These are phyloP conservation scores for Plantago major DNA, from an alignment of 257 asterid species.

Conservation along the genomic window DNA sequence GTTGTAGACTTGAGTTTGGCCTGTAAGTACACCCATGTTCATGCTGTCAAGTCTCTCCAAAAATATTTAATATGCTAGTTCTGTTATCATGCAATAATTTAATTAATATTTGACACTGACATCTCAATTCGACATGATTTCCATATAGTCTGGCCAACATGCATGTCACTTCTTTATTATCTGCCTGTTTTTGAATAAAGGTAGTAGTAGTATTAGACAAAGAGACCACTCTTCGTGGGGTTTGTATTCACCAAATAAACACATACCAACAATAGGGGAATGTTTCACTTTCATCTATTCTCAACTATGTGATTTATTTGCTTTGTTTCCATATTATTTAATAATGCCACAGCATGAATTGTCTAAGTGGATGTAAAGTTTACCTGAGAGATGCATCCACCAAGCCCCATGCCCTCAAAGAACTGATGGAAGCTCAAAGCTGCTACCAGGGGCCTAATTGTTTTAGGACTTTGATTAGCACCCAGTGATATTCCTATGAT, in stretches of 20 bases:
- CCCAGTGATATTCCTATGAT: conserved; percentile 57
- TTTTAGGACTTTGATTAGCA: conserved; percentile 37
- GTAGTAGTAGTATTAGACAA: no score
- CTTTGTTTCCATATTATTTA: no score
- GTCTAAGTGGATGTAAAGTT: background rate
- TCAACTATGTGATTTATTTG: no score
- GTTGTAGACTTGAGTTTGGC: background rate
- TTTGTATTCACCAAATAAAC: no score
- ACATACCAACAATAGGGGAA: background rate
- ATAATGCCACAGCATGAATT: no score
- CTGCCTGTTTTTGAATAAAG: no score
- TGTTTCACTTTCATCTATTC: no score
- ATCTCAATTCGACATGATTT: background rate
- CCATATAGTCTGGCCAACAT: background rate
- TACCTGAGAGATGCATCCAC: conserved; percentile 39
- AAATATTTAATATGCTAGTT: no score
- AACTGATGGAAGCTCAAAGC: conserved; percentile 59
- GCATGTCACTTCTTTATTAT: background rate
- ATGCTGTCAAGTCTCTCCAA: no score
- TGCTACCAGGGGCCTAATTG: conserved; percentile 44
- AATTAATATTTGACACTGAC: background rate
- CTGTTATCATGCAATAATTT: no score
- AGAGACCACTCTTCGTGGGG: no score
- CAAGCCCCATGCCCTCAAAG: conserved; percentile 40
- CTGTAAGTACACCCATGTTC: background rate